Base-by-base conservation (phyloP, 2,329 filamentous ascomycete species). In the Verticillium dahliae region DNA sequence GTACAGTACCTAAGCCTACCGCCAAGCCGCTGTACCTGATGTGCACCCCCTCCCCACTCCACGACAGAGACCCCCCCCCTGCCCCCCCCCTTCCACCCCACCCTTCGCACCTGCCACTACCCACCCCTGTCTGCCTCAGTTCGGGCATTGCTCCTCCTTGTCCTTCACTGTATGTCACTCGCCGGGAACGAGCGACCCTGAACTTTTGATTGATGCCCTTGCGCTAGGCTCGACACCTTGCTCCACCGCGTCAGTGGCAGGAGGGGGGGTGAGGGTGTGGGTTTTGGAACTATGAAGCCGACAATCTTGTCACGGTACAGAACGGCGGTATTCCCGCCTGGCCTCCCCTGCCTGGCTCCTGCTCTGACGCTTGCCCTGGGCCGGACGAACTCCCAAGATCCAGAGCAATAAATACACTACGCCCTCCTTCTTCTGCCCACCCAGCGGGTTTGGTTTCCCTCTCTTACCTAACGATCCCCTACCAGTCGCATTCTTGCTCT, bases 321-420 rank as follows among this genome's bases (percentile, higher is more conserved):
- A 50, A 50, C 45, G 45, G 45, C 45, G 45, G 45, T 50, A 50
- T 50, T 50, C 45, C 45, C 45, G 45, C 45, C 18, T 50, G n/a
- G 45, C 18, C 45, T 50, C 11, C 45, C 45, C 45, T 50, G 45
- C 45, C 45, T 50, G 45, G 9, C 45, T 50, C 45, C 45, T 50
- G 13, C 18, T 27, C 18, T 50, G 45, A 50, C 45, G 45, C 45
- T 50, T 50, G 45, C 9, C 18, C 18, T 50, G 55, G 33, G 33
- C 55, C 34, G 33, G 35, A 58, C 27, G 39, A 18, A 9, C 18
- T 35, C 38, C 55, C 34, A 52, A 52, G 50, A 38, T 37, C 33
- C 50, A 33, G 58, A 33, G 50, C 33, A 60, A 58, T 58, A 58
- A 58, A 58, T 58, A 58, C 38, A 50, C 38, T 11, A 10, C 27